Percentiles rank a stretch among this genome's conserved stretches.
Conservation (phyloP, 768 basidiomycete species). For the Phanerochaete carnosa region DNA sequence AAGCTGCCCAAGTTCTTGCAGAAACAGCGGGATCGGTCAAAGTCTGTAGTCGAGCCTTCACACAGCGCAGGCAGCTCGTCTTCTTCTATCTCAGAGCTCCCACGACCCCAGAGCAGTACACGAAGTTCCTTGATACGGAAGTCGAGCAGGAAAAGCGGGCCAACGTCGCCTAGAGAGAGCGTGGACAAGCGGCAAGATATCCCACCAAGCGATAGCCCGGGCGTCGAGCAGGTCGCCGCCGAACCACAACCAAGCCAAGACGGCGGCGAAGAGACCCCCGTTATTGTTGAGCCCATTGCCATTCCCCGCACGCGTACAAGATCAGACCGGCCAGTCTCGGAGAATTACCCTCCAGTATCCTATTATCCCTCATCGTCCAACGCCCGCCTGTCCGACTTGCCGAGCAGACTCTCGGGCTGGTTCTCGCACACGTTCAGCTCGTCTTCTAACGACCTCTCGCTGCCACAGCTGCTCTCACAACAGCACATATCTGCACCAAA, state of each 20-base stretch:
- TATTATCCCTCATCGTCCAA: conserved; percentile 44
- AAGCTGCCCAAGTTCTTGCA: conserved; percentile 70
- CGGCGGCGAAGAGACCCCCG: conserved; percentile 49
- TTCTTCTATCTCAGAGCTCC: conserved; percentile 34
- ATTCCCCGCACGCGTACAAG: conserved; percentile 54
- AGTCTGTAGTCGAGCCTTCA: conserved; percentile 42
- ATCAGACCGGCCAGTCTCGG: conserved; percentile 51
- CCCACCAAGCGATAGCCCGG: conserved; percentile 21
- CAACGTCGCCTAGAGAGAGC: conserved; percentile 15
- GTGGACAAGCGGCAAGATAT: conserved; percentile 25
- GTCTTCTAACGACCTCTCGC: conserved; percentile 68
- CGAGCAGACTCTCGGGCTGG: conserved; percentile 77
- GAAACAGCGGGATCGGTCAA: conserved; percentile 63
- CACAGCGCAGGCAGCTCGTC: conserved; percentile 39
- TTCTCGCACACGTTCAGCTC: conserved; percentile 73
- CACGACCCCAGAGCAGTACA: conserved; percentile 14
- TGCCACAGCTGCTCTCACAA: conserved; percentile 56
- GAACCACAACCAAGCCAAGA: conserved; percentile 22
- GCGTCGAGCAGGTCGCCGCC: conserved; percentile 28
- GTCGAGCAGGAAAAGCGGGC: conserved; percentile 13
- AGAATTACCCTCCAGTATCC: conserved; percentile 40
- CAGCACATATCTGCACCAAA: conserved; percentile 33
- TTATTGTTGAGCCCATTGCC: conserved; percentile 62
- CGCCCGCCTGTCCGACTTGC: conserved; percentile 61
- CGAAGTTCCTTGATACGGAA: conserved; percentile 8